Conservation (phyloP, 1,284 basidiomycete species). For the Sanghuangporus sanghuang region DNA sequence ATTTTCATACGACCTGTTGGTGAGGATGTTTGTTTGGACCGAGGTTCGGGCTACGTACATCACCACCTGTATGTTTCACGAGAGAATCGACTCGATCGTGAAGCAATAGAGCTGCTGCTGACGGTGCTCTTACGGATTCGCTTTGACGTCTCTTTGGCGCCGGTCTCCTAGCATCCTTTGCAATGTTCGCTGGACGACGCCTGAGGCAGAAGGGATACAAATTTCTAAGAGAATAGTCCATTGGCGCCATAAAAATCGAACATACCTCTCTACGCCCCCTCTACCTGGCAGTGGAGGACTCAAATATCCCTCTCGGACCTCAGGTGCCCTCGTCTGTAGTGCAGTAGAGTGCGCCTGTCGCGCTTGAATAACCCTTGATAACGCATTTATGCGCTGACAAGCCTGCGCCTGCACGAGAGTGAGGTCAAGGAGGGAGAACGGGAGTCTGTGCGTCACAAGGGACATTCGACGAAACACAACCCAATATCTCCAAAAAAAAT, state of each 20-base stretch:
- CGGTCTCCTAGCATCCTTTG: neutral
- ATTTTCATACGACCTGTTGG: neutral
- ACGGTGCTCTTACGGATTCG: neutral
- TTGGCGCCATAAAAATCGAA: neutral
- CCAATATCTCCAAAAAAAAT: neutral
- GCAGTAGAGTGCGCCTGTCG: conserved; percentile 1
- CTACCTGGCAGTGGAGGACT: neutral
- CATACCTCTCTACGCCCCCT: neutral
- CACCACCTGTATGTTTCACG: neutral
- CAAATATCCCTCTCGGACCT: conserved; percentile 1
- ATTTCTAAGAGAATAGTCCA: too few species aligned
- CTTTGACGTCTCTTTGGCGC: neutral
- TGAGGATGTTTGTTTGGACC: neutral
- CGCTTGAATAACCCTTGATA: neutral
- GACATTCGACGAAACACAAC: neutral
- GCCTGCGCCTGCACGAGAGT: neutral
- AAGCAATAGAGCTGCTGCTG: neutral
- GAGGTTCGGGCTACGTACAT: neutral
- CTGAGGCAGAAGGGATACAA: neutral
- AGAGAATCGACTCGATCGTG: conserved; percentile 7
- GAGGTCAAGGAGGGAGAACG: conserved; percentile 7
- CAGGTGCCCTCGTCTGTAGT: neutral
- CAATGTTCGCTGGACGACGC: neutral
- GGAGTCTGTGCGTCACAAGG: neutral
- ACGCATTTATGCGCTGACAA: neutral